Conservation (phyloP, 179 eudicot genomes). For the Beta lomatogona region DNA sequence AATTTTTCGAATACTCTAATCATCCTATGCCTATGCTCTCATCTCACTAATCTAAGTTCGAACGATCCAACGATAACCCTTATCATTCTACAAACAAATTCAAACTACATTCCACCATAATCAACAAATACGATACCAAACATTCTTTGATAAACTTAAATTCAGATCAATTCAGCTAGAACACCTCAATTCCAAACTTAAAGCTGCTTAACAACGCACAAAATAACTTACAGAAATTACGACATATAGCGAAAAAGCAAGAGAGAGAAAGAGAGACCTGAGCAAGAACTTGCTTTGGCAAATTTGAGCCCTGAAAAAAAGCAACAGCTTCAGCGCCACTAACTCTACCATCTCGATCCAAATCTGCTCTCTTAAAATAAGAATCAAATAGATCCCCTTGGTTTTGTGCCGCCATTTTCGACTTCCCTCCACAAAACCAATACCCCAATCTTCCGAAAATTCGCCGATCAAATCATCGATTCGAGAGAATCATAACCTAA, state of each 20-base stretch:
- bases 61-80: not conserved
- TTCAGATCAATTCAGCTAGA: not conserved
- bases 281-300: conserved; percentile 79
- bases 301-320: conserved; percentile 81
- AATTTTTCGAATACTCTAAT: not conserved
- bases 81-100: not conserved
- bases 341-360: conserved; percentile 91
- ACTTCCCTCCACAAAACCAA: conserved; percentile 7
- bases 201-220: not conserved
- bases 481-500: not conserved
- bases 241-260: not conserved
- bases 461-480: conserved; percentile 33
- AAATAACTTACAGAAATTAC: not conserved
- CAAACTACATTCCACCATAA: not conserved
- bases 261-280: conserved; percentile 20
- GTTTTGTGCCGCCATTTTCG: conserved; percentile 61
- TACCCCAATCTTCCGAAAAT: conserved; percentile 2
- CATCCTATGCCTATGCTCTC: not conserved
- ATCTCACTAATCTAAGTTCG: conserved; percentile 3
- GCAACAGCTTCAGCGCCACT: conserved; percentile 85
- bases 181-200: not conserved
- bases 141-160: not conserved
- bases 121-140: conserved; percentile 2
- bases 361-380: conserved; percentile 85
- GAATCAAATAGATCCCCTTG: conserved; percentile 77